Percentiles rank a stretch among this genome's conserved stretches.
phyloP scores from a whole-genome alignment of 1,284 basidiomycete species.

The Agaricales sp. region DNA sequence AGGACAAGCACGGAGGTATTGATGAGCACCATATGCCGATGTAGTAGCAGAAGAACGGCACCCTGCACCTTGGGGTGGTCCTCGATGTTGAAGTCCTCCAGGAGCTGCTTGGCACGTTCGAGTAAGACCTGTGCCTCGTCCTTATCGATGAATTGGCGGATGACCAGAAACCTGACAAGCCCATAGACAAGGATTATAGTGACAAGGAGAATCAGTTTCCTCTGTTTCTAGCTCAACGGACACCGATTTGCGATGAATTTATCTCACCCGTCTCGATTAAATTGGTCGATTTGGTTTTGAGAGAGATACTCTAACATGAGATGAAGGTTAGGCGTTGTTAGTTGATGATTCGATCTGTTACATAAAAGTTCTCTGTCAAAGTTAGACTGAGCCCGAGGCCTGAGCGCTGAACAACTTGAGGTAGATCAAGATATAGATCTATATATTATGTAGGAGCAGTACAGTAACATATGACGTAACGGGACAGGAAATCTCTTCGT shows the following conservation, averaged over 20 bases:
- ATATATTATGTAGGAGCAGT: too few relatives aligned
- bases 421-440: too few relatives aligned
- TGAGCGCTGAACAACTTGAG: too few relatives aligned
- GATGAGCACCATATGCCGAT: constrained; percentile 2
- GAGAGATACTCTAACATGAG: constrained; percentile 30
- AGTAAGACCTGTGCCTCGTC: constrained; percentile 59
- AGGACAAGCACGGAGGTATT: constrained; percentile 1
- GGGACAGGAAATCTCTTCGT: too few relatives aligned
- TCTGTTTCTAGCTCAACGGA: not conserved
- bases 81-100: constrained; percentile 66
- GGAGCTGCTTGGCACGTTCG: constrained; percentile 57
- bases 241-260: not conserved
- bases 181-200: not conserved
- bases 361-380: too few relatives aligned
- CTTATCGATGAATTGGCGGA: constrained; percentile 61
- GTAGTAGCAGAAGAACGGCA: constrained; percentile 29
- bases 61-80: constrained; percentile 56
- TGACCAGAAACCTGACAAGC: constrained; percentile 58
- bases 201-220: constrained; percentile 6
- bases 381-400: too few relatives aligned
- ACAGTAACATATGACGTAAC: too few relatives aligned
- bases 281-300: constrained; percentile 41
- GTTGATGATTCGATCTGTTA: too few relatives aligned
- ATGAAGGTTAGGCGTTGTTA: too few relatives aligned
- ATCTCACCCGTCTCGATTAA: constrained; percentile 39